Evolutionary conservation across 805 yeast genomes (phyloP).

Genomic region (Yarrowia keelungensis): DNA sequence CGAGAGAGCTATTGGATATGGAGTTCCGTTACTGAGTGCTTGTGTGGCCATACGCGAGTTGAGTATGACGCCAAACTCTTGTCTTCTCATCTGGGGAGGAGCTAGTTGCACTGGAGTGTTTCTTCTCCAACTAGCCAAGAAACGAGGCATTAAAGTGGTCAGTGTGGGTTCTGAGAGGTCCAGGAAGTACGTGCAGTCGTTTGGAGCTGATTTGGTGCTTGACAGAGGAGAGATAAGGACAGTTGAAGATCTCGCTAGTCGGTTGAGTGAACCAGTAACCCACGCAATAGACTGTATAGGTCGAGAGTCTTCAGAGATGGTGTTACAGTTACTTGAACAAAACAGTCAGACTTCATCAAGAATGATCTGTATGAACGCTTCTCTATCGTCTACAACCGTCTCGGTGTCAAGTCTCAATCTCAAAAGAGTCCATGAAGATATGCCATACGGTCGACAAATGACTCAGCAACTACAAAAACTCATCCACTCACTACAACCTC

Average conservation of each 20-base stretch:
- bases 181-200: background rate
- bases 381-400: background rate
- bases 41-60: background rate
- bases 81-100: constrained; percentile 28
- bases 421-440: background rate
- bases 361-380: background rate
- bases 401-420: background rate
- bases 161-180: background rate
- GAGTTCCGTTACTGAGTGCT: background rate
- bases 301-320: background rate
- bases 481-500: background rate
- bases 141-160: background rate
- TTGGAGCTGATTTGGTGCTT: constrained; percentile 24
- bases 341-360: no score
- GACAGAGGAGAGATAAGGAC: background rate
- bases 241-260: background rate
- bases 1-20: background rate
- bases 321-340: background rate
- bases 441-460: background rate
- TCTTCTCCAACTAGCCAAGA: constrained; percentile 17
- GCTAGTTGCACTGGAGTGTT: constrained; percentile 21
- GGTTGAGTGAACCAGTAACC: background rate
- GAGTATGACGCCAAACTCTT: background rate
- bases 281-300: constrained; percentile 15
- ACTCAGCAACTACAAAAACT: background rate